phyloP scores from a whole-genome alignment of 768 basidiomycete genomes.

The Xanthoconium purpureum region DNA sequence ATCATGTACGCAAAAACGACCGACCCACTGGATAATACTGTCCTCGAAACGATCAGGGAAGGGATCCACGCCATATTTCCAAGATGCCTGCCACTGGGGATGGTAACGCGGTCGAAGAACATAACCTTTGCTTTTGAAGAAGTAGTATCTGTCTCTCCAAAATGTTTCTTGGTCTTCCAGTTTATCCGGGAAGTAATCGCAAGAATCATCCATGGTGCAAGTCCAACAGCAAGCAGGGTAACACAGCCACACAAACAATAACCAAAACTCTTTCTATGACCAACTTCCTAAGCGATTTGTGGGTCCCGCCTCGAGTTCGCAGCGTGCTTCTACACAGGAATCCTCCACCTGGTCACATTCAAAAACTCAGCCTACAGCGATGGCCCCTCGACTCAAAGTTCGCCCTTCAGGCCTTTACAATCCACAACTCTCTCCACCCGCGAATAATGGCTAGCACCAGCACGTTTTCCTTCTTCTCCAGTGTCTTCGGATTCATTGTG shows the following conservation, averaged over 20 bases:
- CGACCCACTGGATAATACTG: slow-evolving; percentile 8
- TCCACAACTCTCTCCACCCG: too few species aligned
- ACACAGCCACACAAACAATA: not conserved
- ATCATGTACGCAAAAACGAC: not conserved
- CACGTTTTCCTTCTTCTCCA: slow-evolving; percentile 3
- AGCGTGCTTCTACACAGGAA: slow-evolving; percentile 7
- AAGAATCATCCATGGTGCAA: too few species aligned
- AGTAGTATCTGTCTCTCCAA: slow-evolving; percentile 20
- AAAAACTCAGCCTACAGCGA: not conserved
- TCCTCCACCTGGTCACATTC: too few species aligned
- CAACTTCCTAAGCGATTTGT: too few species aligned
- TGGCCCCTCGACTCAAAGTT: too few species aligned
- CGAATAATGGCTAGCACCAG: too few species aligned
- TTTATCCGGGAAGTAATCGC: not conserved
- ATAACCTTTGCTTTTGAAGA: slow-evolving; percentile 20
- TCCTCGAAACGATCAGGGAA: slow-evolving; percentile 5
- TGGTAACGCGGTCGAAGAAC: slow-evolving; percentile 25
- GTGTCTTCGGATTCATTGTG: not conserved
- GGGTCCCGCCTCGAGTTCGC: not conserved
- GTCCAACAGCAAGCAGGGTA: too few species aligned
- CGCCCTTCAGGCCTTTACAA: not conserved
- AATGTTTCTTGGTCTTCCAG: not conserved
- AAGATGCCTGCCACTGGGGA: slow-evolving; percentile 31
- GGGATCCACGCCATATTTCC: slow-evolving; percentile 8
- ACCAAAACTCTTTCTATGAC: too few species aligned